These are phyloP conservation scores for Citrullus amarus DNA, from an alignment of 306 rosid species.

Conservation along the genomic window DNA sequence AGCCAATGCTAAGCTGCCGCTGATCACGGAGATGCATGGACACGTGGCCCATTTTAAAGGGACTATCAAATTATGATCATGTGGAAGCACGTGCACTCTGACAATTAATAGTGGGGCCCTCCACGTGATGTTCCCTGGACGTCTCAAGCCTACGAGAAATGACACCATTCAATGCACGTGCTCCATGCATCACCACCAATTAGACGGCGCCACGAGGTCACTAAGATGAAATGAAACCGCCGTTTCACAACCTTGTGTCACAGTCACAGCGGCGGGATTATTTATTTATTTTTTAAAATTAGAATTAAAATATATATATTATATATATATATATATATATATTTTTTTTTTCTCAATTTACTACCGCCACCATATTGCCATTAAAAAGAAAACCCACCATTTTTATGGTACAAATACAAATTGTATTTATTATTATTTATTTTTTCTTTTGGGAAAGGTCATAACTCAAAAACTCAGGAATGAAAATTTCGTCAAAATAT, in stretches of 20 bases:
- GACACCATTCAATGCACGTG: slow-evolving; percentile 17
- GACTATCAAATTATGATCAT: slow-evolving; percentile 23
- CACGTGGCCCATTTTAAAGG: slow-evolving; percentile 24
- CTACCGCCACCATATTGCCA: too few relatives aligned
- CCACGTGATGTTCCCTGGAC: slow-evolving; percentile 36
- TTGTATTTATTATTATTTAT: neutral
- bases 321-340: too few relatives aligned
- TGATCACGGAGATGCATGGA: neutral
- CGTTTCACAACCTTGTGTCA: neutral
- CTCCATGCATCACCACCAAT: slow-evolving; percentile 6
- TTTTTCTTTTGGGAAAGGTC: too few relatives aligned
- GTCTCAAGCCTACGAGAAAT: slow-evolving; percentile 1
- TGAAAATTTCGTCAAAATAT: too few relatives aligned
- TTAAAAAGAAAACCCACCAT: too few relatives aligned
- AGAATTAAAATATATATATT: too few relatives aligned
- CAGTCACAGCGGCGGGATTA: neutral
- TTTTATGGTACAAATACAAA: neutral
- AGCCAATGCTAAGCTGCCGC: slow-evolving; percentile 1
- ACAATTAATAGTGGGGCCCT: slow-evolving; percentile 15
- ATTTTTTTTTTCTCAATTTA: too few relatives aligned
- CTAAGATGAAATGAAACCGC: neutral
- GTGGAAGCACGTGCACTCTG: slow-evolving; percentile 48
- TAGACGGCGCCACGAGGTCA: neutral
- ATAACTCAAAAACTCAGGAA: too few relatives aligned
- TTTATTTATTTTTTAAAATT: too few relatives aligned